phyloP scores from a whole-genome alignment of 148 eudicot species.

The Camellia granthamiana region DNA sequence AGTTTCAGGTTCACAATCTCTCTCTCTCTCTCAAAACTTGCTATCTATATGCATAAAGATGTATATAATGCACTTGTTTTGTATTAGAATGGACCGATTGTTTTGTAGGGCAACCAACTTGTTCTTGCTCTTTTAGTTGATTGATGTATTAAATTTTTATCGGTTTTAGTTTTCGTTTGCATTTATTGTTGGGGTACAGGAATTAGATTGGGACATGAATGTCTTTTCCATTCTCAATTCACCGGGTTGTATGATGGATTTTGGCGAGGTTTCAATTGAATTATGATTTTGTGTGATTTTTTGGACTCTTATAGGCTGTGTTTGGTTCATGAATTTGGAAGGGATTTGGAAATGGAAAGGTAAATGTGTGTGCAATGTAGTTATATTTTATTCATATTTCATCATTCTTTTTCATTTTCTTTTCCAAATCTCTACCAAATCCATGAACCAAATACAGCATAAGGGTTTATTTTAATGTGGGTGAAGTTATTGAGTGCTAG shows the following conservation, averaged over 20 bases:
- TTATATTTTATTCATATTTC: no score
- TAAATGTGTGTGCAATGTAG: no score
- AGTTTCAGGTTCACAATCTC: not conserved
- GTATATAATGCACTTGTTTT: slow-evolving; percentile 2
- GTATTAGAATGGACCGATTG: not conserved
- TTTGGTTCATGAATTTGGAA: no score
- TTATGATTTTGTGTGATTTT: not conserved
- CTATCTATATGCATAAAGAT: not conserved
- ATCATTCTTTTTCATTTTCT: no score
- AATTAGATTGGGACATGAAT: not conserved
- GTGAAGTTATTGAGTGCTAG: not conserved
- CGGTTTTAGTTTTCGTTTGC: not conserved
- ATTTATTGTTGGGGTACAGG: not conserved
- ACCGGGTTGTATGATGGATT: not conserved
- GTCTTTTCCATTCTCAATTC: not conserved
- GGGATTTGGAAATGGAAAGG: no score
- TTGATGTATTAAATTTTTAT: not conserved
- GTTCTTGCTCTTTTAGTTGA: not conserved
- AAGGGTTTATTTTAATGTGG: slow-evolving; percentile 1
- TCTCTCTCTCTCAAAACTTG: not conserved
- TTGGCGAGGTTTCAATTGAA: not conserved
- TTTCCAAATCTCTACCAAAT: no score
- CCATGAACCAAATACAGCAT: no score
- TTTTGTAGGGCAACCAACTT: not conserved
- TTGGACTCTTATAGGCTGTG: not conserved